These are phyloP conservation scores for Yamadazyma oceani DNA, from an alignment of 1,139 yeast genomes.

Conservation along the genomic window DNA sequence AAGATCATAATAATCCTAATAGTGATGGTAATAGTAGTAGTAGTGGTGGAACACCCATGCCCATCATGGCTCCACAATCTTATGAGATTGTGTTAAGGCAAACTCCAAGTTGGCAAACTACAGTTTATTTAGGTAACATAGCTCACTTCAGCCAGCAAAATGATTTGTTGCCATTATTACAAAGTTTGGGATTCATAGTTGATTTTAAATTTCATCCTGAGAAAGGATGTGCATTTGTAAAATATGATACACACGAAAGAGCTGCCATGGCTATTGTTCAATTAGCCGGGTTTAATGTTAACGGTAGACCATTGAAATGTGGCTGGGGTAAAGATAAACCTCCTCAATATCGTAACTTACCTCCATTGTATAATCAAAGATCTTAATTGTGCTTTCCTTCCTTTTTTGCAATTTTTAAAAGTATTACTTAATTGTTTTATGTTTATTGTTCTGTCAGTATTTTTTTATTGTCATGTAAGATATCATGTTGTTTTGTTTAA, in stretches of 20 bases:
- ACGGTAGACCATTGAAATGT: conserved; percentile 78
- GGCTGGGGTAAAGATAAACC: conserved; percentile 72
- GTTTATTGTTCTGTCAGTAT: too few species aligned
- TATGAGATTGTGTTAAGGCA: conserved; percentile 73
- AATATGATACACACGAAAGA: conserved; percentile 81
- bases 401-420: too few species aligned
- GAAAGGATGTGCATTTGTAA: conserved; percentile 81
- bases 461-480: too few species aligned
- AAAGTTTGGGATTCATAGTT: conserved; percentile 77
- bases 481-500: too few species aligned
- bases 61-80: conserved; percentile 31
- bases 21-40: too few species aligned
- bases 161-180: conserved; percentile 75
- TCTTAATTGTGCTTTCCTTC: neutral
- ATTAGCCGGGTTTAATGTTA: conserved; percentile 68
- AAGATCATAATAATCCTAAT: neutral
- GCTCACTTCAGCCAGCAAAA: conserved; percentile 73
- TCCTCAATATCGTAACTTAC: conserved; percentile 7
- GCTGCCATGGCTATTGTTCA: conserved; percentile 89
- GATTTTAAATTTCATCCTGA: conserved; percentile 83
- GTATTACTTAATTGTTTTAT: too few species aligned
- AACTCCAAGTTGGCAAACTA: conserved; percentile 83
- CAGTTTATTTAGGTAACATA: conserved; percentile 84
- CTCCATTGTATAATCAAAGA: conserved; percentile 4
- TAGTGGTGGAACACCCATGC: neutral